phyloP scores from a whole-genome alignment of 768 basidiomycete species.

The Paxillus ammoniavirescens region DNA sequence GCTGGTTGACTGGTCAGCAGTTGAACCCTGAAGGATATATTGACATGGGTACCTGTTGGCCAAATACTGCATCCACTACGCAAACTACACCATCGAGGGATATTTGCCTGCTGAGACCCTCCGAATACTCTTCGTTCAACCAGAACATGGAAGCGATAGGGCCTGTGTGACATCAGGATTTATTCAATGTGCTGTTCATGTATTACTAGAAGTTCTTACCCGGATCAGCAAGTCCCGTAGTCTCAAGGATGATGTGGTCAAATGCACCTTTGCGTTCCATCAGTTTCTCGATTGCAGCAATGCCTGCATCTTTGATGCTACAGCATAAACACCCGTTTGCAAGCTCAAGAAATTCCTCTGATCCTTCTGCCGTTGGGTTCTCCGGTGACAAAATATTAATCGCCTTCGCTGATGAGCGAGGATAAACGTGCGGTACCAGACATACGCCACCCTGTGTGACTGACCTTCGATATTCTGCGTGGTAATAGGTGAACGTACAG shows the following conservation, averaged over 20 bases:
- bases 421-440: not conserved
- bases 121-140: constrained; percentile 80
- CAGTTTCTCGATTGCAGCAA: constrained; percentile 90
- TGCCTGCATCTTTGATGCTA: constrained; percentile 91
- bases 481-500: constrained; percentile 17
- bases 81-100: constrained; percentile 87
- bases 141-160: constrained; percentile 87
- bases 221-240: constrained; percentile 95
- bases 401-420: constrained; percentile 60
- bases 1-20: constrained; percentile 42
- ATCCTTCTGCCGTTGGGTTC: constrained; percentile 59
- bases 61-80: constrained; percentile 88
- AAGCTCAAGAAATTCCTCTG: constrained; percentile 88
- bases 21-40: constrained; percentile 31
- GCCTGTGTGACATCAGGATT: constrained; percentile 40
- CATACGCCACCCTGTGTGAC: constrained; percentile 9
- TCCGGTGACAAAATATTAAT: constrained; percentile 76
- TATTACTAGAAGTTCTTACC: constrained; percentile 41
- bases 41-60: constrained; percentile 44
- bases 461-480: constrained; percentile 87
- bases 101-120: constrained; percentile 67
- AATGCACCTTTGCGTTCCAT: constrained; percentile 85
- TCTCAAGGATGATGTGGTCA: constrained; percentile 94
- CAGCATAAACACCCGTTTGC: constrained; percentile 99
- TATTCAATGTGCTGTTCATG: not conserved